A percentile compares a stretch with the other conserved stretches of the same genome.
phyloP scores from a whole-genome alignment of 2,329 filamentous ascomycete species.

The Rhynchosporium agropyri region DNA sequence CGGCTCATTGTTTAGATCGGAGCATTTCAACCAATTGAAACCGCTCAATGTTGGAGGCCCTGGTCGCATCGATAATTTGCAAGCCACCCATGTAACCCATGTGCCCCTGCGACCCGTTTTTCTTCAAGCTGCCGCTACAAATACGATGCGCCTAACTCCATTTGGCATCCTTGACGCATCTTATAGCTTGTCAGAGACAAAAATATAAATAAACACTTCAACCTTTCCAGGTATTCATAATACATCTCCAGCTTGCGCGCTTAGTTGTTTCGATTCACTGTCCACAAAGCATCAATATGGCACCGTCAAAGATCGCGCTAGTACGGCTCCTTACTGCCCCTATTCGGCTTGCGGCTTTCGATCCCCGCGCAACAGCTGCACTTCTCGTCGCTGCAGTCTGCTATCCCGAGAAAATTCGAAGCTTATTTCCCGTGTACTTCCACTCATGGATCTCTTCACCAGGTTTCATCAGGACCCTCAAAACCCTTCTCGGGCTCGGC shows the following conservation, averaged over 20 bases:
- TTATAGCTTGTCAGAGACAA: not conserved
- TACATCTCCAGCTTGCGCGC: no score
- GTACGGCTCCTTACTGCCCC: slow-evolving; percentile 19
- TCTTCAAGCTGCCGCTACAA: slow-evolving; percentile 4
- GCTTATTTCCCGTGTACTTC: slow-evolving; percentile 29
- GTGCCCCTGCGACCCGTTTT: not conserved
- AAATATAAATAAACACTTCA: not conserved
- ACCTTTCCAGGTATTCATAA: no score
- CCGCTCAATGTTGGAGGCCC: not conserved
- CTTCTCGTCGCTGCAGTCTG: slow-evolving; percentile 35
- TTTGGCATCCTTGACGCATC: not conserved
- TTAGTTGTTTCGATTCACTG: not conserved
- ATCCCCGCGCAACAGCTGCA: slow-evolving; percentile 31
- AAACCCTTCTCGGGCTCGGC: slow-evolving; percentile 52
- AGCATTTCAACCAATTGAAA: not conserved
- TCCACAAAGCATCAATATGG: not conserved
- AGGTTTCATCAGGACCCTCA: slow-evolving; percentile 28
- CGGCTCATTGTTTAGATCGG: not conserved
- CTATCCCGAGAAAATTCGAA: slow-evolving; percentile 33
- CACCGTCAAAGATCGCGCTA: slow-evolving; percentile 13
- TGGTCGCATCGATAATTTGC: not conserved
- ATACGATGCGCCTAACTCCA: slow-evolving; percentile 3
- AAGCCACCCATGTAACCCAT: not conserved
- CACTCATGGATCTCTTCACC: slow-evolving; percentile 29
- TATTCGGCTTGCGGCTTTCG: slow-evolving; percentile 23